Base-by-base conservation (phyloP, 768 basidiomycete genomes). In the Mycena epipterygia region DNA sequence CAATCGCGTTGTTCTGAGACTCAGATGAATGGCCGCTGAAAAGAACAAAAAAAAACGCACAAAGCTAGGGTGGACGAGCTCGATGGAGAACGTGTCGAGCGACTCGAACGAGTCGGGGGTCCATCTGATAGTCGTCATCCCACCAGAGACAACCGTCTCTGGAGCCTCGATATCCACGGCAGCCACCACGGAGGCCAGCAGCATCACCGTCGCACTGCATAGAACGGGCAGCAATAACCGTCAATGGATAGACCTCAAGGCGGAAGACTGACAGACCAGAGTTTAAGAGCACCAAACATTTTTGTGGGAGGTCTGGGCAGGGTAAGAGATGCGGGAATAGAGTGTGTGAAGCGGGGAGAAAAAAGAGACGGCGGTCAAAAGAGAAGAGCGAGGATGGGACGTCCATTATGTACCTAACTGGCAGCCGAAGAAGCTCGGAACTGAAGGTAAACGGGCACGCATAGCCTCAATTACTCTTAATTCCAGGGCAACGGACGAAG, bases 341-440 rank as follows among this genome's bases (percentile, higher is more conserved):
- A 49, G 57, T 23, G 37, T n/a, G 32, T 5, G 25, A 21, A 23
- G 21, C 33, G 19, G 33, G 25, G 32, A 48, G 29, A 55, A 70
- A 64, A 70, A 60, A 23, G 49, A 55, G 67, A 6, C 61, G 58
- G 66, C 27, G 58, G 58, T 53, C 29, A 59, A 42, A 62, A 39
- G 60, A 49, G 60, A 68, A 58, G 23, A 48, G 27, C 37, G 21
- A 2, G 29, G 56, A 52, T 52, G 56, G 27, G 37, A 9, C 51
- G 49, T 48, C 30, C 17, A 70, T 70, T 70, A 70, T 70, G 69
- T 70, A 70, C 35, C 60, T 33, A 12, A 9, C 8, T 19, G 41
- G 48, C 29, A 27, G 49, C 61, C 57, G 64, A 70, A 56, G 69
- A 70, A 65, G 69, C 49, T 44, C 52, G 60, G 67, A 39, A 66